Percentiles rank a stretch among this genome's conserved stretches.
Conservation (phyloP, 192 early-diverging fungal species). For the Podila epicladia region DNA sequence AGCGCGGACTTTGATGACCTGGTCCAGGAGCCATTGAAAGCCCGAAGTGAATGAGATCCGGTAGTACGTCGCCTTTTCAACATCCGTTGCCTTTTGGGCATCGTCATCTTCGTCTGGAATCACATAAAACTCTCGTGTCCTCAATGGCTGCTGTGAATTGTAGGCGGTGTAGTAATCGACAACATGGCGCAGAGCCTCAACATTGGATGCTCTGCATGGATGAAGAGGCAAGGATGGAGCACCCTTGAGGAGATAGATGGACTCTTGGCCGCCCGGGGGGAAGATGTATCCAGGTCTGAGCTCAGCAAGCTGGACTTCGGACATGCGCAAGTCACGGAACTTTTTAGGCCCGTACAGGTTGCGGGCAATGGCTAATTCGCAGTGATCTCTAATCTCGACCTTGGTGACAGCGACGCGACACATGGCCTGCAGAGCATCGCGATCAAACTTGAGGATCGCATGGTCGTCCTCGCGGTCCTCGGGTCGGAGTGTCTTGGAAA, state of each 20-base stretch:
- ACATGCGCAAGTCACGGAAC: conserved; percentile 43
- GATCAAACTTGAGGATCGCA: conserved; percentile 45
- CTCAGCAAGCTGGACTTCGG: conserved; percentile 41
- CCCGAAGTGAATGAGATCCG: conserved; percentile 30
- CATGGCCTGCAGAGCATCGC: conserved; percentile 47
- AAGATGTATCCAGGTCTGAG: conserved; percentile 37
- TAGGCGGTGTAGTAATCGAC: conserved; percentile 47
- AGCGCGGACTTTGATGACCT: conserved; percentile 44
- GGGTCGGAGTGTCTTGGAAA: conserved; percentile 29
- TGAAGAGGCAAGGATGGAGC: conserved; percentile 43
- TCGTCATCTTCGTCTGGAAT: conserved; percentile 25
- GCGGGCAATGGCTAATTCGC: conserved; percentile 44
- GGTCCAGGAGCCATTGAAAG: conserved; percentile 45
- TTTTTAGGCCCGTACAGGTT: conserved; percentile 49
- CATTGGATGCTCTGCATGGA: conserved; percentile 44
- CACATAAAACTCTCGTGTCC: conserved; percentile 38
- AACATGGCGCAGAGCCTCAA: conserved; percentile 42
- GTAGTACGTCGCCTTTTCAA: conserved; percentile 19
- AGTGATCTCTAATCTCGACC: conserved; percentile 42
- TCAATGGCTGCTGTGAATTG: conserved; percentile 34
- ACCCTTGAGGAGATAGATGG: conserved; percentile 47
- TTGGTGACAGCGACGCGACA: conserved; percentile 40
- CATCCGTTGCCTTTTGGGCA: neutral
- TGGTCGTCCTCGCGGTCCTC: conserved; percentile 46
- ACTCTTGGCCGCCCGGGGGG: conserved; percentile 46